Base-by-base conservation (phyloP, 179 eudicot genomes). In the Silene coronaria region DNA sequence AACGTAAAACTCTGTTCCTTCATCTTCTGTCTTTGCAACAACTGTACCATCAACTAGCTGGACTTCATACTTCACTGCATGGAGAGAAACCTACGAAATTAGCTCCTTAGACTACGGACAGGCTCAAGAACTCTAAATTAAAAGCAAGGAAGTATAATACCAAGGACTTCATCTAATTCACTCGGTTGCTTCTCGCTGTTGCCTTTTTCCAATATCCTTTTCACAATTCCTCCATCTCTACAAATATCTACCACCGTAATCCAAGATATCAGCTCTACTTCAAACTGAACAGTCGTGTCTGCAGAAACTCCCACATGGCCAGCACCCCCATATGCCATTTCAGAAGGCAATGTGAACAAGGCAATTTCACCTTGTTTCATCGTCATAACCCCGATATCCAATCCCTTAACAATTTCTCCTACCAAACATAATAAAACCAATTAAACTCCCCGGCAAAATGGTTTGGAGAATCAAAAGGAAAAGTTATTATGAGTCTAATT, bases 151-250 rank as follows among this genome's bases (percentile, higher is more conserved):
- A 38, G 38, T 26, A 28, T 26, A 45, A 59, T 86, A 89, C 93
- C 91, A 70, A 83, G 79, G 72, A 89, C 93, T 85, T 89, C 91
- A 84, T 89, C 93, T 55, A 89, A 81, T 38, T 86, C 91, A 76
- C 88, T 80, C 8, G 91, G 91, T 36, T 86, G 87, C 76, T 86
- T 84, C 72, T 75, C 79, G 13, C 80, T 83, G 75, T 79, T 87
- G 70, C 88, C 86, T 73, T 80, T 83, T 81, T 79, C 80, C 75
- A 87, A 38, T 19, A 89, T 71, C 59, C 82, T 84, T 85, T 89
- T 89, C 60, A 87, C 75, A 67, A 89, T 82, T 21, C 91, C 91
- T 77, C 91, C 93, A 87, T 89, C 93, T 82, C 80, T 87, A 83
- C 85, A 87, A 59, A 87, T 74, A 82, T 87, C 93, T 65, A 83